Base-by-base conservation (phyloP, 352 stramenopile genomes). In the Pythium scleroteichum region DNA sequence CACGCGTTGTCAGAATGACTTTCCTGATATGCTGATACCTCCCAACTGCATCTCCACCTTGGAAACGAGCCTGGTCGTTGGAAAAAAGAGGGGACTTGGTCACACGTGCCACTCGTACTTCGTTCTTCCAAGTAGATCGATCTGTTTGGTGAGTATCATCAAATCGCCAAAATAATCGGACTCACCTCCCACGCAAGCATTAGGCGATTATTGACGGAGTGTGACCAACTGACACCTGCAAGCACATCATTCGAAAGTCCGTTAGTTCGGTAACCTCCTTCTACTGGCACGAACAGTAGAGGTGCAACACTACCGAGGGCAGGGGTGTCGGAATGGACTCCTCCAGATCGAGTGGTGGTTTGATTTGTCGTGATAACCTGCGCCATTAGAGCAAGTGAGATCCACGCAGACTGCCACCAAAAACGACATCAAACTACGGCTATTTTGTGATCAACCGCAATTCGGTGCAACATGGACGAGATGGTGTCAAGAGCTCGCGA, bases 331-430 rank as follows among this genome's bases (percentile, higher is more conserved):
- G 29, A 35, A 10, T 35, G 29, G 10, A 44, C 38, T 17, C 6
- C 22, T 17, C 48, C 40, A 9, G 69, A 69, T 51, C 79, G 82
- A 23, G 75, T 88, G 1, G 86, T 95, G 14, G 92, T 69, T 46
- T 95, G 84, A 27, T 93, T 95, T 17, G 78, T 72, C 16, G 93
- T 7, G 12, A 93, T 26, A 1, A 90, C 59, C 85, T 92, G 9
- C n/a, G 10, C 41, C 40, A 45, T 46, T 22, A 44, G 5, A 20
- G 13, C 5, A 19, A 48, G 19, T 24, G 14, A 48, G 14, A 12
- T 23, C 14, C 12, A 23, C 17, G 19, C 24, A n/a, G 5, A 44
- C 6, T 19, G 13, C 38, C 6, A n/a, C 38, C 4, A 17, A 19
- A 8, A 19, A 23, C 17, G 19, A 6, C 17, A 41, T 9, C 7